Base-by-base conservation (phyloP, 306 rosid genomes). In the Quercus agrifolia region DNA sequence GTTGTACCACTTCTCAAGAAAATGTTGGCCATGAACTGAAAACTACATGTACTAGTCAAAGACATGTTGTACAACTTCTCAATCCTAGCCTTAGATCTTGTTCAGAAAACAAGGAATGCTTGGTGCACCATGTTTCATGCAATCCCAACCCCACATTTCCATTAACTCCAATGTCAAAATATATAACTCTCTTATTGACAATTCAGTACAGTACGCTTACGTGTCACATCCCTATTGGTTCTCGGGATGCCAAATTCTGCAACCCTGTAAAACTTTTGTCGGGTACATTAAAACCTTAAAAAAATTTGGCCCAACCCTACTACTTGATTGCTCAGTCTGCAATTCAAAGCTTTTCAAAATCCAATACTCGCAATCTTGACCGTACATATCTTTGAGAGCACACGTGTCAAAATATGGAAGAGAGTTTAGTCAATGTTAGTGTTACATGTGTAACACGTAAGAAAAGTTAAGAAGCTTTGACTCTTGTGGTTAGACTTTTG, bases 161-260 rank as follows among this genome's bases (percentile, higher is more conserved):
- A 63, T 14, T 25, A 61, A 61, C 11, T 63, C 41, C n/a, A 15
- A 27, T 28, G n/a, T 25, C 30, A 27, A 63, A 12, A 12, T 63
- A 63, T 28, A 63, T 14, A 52, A 51, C 20, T 73, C 20, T 54
- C 9, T 5, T 1, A 25, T 54, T 73, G 28, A 73, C 76, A 17
- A 54, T 18, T 54, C 6, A 25, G 63, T 19, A 4, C 18, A 7
- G 17, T 6, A 54, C 3, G 11, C 6, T 12, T 51, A 56, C 75
- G 79, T 74, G 83, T 68, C 49, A 1, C 3, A 6, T 19, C 55
- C 1, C 41, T 9, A 80, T 80, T 18, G 62, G 78, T 66, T 56
- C 35, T 66, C 4, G 79, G 58, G 58, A 35, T 66, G 72, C 28
- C 38, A 41, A 54, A 35, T 55, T 63, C 70, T 79, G 71, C 38